Base-by-base conservation (phyloP, 1,284 basidiomycete genomes). In the Pseudozyma sp. region DNA sequence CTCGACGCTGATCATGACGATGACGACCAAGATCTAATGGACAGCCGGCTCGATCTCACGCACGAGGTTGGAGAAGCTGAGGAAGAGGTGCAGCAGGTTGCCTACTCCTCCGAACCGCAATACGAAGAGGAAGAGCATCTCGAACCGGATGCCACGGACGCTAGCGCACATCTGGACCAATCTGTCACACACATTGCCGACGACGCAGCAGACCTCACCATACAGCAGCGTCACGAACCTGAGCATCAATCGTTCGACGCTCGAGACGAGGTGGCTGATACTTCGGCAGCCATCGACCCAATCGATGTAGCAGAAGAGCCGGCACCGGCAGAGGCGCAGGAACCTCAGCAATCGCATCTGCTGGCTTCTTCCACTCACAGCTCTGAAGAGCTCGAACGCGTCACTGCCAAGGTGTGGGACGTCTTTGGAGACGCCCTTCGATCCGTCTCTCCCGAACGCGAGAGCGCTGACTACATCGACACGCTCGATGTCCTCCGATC, bases 341-440 rank as follows among this genome's bases (percentile, higher is more conserved):
- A 56, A 11, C 19, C 43, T 12, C 25, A 52, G 21, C 35, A 49
- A 5, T 43, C 59, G n/a, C 57, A 58, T 11, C 50, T 55, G 13
- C 59, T 65, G 6, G 59, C 57, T 7, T 62, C 60, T 1, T 45
- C 50, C 3, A 75, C 69, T 11, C 57, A 70, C 5, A 48, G 78
- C 25, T 78, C 73, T 8, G 62, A 70, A 10, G 81, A 80, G 62
- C 65, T 84, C 43, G 82, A 83, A 44, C 64, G 76, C 10, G 71
- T 78, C 31, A 72, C 78, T 3, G 52, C 59, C 9, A 76, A 77
- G 36, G 75, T 83, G 10, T 83, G 79, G 81, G 51, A 70, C 5
- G 57, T 64, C 11, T 80, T 84, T 67, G 79, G 79, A 40, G 82
- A 83, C 34, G 59, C 55, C 1, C 70, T 84, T 9, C 75, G 83